Evolutionary conservation across 1,139 yeast genomes (phyloP).

Genomic region (Saccharomycopsis hybrid): DNA sequence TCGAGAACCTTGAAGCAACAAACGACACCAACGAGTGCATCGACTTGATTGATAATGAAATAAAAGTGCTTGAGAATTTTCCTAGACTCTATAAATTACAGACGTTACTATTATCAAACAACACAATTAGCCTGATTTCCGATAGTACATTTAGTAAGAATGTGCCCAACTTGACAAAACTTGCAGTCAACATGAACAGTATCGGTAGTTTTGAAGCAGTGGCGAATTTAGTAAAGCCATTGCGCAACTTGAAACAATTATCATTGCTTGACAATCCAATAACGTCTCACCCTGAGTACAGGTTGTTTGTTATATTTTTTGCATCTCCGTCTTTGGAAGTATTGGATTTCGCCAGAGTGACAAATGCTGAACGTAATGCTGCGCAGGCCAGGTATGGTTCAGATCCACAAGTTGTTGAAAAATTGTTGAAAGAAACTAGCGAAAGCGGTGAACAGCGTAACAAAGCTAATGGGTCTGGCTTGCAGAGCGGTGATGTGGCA

Average conservation of each 20-base stretch:
- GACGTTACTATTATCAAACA: slow-evolving; percentile 49
- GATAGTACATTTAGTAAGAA: slow-evolving; percentile 30
- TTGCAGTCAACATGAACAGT: slow-evolving; percentile 48
- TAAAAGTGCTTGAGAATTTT: slow-evolving; percentile 44
- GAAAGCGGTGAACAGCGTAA: too few species aligned
- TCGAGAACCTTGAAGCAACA: slow-evolving; percentile 38
- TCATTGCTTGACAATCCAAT: slow-evolving; percentile 13
- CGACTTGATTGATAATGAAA: slow-evolving; percentile 60
- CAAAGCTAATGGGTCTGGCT: too few species aligned
- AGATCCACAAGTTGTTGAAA: too few species aligned
- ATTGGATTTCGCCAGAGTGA: slow-evolving; percentile 54
- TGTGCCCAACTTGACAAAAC: slow-evolving; percentile 39
- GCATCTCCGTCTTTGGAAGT: slow-evolving; percentile 49
- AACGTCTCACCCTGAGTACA: slow-evolving; percentile 34
- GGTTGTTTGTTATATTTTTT: slow-evolving; percentile 51
- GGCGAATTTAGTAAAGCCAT: slow-evolving; percentile 4
- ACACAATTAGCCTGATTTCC: slow-evolving; percentile 41
- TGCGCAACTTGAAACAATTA: slow-evolving; percentile 9
- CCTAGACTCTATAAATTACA: slow-evolving; percentile 40
- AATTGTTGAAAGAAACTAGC: too few species aligned
- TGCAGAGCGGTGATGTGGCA: too few species aligned
- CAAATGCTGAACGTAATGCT: slow-evolving; percentile 43
- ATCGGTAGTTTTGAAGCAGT: slow-evolving; percentile 32
- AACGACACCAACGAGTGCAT: slow-evolving; percentile 43
- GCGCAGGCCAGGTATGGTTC: too few species aligned